Conservation (phyloP, 352 stramenopile species). For the Elongisporangium anandrum region DNA sequence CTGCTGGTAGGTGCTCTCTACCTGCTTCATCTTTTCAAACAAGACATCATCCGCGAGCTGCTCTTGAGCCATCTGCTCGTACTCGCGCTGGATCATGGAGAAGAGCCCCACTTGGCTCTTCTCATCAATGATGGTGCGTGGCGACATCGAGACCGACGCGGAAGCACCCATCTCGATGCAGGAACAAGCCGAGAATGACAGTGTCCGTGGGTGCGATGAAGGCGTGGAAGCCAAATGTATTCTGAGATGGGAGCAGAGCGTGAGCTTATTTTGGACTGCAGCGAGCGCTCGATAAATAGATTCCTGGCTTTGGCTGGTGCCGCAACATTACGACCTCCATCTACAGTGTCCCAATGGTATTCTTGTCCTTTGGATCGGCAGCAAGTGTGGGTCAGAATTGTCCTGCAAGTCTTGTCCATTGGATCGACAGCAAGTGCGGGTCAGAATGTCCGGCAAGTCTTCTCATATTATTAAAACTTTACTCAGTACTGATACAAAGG, state of each 20-base stretch:
- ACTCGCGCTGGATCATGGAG: slow-evolving; percentile 50
- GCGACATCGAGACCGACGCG: slow-evolving; percentile 23
- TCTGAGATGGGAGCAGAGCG: not conserved
- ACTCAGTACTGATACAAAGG: slow-evolving; percentile 3
- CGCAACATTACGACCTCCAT: too few relatives aligned
- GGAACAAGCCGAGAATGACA: not conserved
- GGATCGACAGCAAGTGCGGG: too few relatives aligned
- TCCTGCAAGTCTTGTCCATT: too few relatives aligned
- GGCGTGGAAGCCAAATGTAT: not conserved
- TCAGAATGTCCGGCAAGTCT: not conserved
- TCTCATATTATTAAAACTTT: slow-evolving; percentile 4
- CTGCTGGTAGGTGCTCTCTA: slow-evolving; percentile 7
- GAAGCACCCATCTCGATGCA: slow-evolving; percentile 29
- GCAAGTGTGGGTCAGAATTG: too few relatives aligned
- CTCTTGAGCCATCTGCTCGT: slow-evolving; percentile 52
- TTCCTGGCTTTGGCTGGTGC: not conserved
- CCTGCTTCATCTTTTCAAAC: slow-evolving; percentile 76
- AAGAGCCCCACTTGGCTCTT: slow-evolving; percentile 45
- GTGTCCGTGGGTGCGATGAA: not conserved
- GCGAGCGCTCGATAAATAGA: not conserved
- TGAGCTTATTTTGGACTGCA: not conserved
- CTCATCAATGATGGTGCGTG: slow-evolving; percentile 12
- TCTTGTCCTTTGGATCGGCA: too few relatives aligned
- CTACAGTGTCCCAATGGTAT: too few relatives aligned
- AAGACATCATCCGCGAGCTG: slow-evolving; percentile 60